A percentile compares a stretch with the other conserved stretches of the same genome.
Conservation (phyloP, 306 rosid species). For the Lathyrus tuberosus region DNA sequence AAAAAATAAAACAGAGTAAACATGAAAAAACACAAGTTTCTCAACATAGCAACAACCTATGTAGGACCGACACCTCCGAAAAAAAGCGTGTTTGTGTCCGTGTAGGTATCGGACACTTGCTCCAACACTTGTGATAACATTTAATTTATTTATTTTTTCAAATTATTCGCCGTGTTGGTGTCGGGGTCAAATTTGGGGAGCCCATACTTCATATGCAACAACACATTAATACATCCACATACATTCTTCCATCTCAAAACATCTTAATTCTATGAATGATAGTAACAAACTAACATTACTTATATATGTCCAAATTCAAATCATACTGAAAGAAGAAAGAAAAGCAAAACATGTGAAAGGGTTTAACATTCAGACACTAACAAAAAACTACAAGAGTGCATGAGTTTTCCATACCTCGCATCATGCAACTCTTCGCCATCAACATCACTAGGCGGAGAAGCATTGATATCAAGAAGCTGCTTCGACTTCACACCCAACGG, state of each 20-base stretch:
- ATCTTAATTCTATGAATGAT: slow-evolving; percentile 14
- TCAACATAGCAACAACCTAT: slow-evolving; percentile 13
- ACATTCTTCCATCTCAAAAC: slow-evolving; percentile 23
- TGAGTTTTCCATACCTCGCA: slow-evolving; percentile 57
- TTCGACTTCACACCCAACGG: slow-evolving; percentile 89
- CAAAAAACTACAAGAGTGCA: slow-evolving; percentile 14
- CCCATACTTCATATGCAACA: no score
- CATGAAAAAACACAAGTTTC: neutral
- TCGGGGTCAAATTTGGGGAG: no score
- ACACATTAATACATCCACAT: slow-evolving; percentile 13
- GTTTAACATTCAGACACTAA: slow-evolving; percentile 7
- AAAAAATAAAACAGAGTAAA: neutral
- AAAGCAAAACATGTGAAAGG: neutral
- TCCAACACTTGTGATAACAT: no score
- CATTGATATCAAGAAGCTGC: slow-evolving; percentile 84
- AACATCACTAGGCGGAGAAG: slow-evolving; percentile 92
- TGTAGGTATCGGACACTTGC: no score
- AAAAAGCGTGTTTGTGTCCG: no score
- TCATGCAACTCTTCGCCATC: slow-evolving; percentile 61
- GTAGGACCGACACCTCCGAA: no score
- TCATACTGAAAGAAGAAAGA: slow-evolving; percentile 6
- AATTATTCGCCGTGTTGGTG: no score
- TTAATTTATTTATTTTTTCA: no score
- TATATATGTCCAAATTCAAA: neutral
- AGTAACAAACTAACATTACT: slow-evolving; percentile 8